phyloP scores from a whole-genome alignment of 2,329 filamentous ascomycete genomes.

The Didymella pomorum region DNA sequence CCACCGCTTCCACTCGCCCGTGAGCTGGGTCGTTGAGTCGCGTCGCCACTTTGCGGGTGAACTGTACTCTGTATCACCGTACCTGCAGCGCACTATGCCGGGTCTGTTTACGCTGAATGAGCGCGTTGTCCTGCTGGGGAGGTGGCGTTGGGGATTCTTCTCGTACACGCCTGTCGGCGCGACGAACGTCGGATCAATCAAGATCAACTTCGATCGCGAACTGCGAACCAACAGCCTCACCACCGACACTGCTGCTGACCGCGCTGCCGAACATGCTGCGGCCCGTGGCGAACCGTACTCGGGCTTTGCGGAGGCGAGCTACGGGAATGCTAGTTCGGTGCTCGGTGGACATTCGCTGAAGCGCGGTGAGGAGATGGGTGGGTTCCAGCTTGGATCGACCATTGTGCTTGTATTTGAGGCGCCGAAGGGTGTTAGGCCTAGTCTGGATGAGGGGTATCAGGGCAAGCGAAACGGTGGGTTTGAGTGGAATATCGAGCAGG shows the following conservation, averaged over 20 bases:
- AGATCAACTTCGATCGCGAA: slow-evolving; percentile 95
- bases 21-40: slow-evolving; percentile 92
- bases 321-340: slow-evolving; percentile 77
- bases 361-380: slow-evolving; percentile 96
- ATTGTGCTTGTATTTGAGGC: slow-evolving; percentile 97
- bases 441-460: slow-evolving; percentile 64
- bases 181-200: slow-evolving; percentile 96
- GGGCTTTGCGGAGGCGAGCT: slow-evolving; percentile 94
- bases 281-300: slow-evolving; percentile 80
- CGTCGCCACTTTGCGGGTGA: slow-evolving; percentile 98
- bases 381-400: slow-evolving; percentile 93
- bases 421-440: slow-evolving; percentile 67
- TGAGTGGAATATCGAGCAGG: slow-evolving; percentile 86
- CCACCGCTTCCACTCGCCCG: slow-evolving; percentile 95
- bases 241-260: slow-evolving; percentile 90
- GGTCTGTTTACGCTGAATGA: slow-evolving; percentile 97
- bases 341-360: slow-evolving; percentile 84
- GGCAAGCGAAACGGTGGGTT: slow-evolving; percentile 72
- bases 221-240: slow-evolving; percentile 90
- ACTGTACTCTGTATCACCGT: slow-evolving; percentile 92
- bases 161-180: slow-evolving; percentile 94
- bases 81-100: slow-evolving; percentile 89
- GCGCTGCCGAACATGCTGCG: slow-evolving; percentile 80
- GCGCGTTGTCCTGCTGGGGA: slow-evolving; percentile 88
- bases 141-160: slow-evolving; percentile 98